Percentiles rank a stretch among this genome's conserved stretches.
phyloP scores from a whole-genome alignment of 2,329 filamentous ascomycete genomes.

The Aspergillus carbonarius region DNA sequence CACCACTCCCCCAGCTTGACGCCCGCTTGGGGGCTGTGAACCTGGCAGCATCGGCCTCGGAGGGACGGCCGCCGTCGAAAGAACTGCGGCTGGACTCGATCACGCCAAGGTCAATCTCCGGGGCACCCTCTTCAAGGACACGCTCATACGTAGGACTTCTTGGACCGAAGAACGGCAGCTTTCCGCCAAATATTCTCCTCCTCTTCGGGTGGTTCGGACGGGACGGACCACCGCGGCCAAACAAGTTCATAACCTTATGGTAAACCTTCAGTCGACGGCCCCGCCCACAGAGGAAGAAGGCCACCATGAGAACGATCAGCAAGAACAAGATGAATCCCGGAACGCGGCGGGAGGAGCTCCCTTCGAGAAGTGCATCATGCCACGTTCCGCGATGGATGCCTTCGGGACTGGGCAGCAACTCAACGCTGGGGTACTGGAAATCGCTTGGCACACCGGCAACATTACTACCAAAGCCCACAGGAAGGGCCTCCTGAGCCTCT shows the following conservation, averaged over 20 bases:
- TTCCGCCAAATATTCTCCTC: constrained; percentile 65
- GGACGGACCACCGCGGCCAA: constrained; percentile 32
- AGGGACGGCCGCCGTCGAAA: constrained; percentile 63
- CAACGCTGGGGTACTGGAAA: constrained; percentile 70
- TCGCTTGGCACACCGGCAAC: constrained; percentile 65
- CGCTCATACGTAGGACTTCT: constrained; percentile 67
- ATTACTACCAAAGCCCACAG: constrained; percentile 93
- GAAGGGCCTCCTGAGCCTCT: constrained; percentile 58
- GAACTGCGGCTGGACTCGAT: constrained; percentile 53
- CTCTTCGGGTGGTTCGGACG: constrained; percentile 34
- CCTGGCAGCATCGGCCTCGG: constrained; percentile 55
- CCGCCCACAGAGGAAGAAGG: constrained; percentile 75
- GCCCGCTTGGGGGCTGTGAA: constrained; percentile 54
- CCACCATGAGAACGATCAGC: constrained; percentile 66
- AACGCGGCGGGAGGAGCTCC: constrained; percentile 65
- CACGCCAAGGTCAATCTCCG: constrained; percentile 75
- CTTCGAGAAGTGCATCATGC: constrained; percentile 63
- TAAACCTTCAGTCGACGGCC: constrained; percentile 67
- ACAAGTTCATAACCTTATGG: constrained; percentile 50
- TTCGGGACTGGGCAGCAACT: constrained; percentile 35
- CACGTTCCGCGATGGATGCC: constrained; percentile 51
- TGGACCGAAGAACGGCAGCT: constrained; percentile 41
- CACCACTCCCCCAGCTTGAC: constrained; percentile 33
- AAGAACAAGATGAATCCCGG: constrained; percentile 77
- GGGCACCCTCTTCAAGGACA: constrained; percentile 73